Base-by-base conservation (phyloP, 331 rosid genomes). In the Pyracantha coccinea region DNA sequence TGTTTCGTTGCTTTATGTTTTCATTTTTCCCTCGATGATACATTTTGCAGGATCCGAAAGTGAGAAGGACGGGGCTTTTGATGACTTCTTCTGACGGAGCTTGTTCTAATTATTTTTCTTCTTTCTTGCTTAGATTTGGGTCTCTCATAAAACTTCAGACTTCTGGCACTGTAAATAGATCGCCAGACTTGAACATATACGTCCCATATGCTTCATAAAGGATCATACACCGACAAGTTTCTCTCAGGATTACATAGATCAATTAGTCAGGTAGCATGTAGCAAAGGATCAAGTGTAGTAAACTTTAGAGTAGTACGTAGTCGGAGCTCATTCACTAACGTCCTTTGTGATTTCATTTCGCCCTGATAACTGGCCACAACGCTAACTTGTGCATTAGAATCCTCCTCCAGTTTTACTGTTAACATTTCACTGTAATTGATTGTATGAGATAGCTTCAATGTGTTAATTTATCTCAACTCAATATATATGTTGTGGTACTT, bases 51-150 rank as follows among this genome's bases (percentile, higher is more conserved):
- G 96, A 84, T 78, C 85, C 64, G 94, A 85, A 85, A 79, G 81
- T 83, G 89, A 77, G 61, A 84, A 60, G 77, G 53, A 84, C 87
- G 93, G 96, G 67, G 77, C 94, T 71, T 93, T 93, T 83, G 96
- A 90, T 74, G 98, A 88, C 83, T 84, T 78, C 89, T 93, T 93
- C 91, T 93, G 82, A 88, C 82, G 76, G 82, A 77, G 74, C 71
- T 59, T 80, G 55, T 73, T 82, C 82, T 75, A 82, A 54, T 61
- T 62, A 70, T 60, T 29, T 38, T 59, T 50, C 58, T 70, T 71
- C 66, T 52, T 77, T 72, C 77, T 60, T 77, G 60, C 68, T 65
- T 66, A 64, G 73, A 59, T 41, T 19, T 15, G 29, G 47, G 45
- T 67, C 50, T 66, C 28, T 44, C 69, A 10, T 73, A 7, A 73